These are phyloP conservation scores for Pythium volutum DNA, from an alignment of 352 stramenopile genomes.

Conservation along the genomic window DNA sequence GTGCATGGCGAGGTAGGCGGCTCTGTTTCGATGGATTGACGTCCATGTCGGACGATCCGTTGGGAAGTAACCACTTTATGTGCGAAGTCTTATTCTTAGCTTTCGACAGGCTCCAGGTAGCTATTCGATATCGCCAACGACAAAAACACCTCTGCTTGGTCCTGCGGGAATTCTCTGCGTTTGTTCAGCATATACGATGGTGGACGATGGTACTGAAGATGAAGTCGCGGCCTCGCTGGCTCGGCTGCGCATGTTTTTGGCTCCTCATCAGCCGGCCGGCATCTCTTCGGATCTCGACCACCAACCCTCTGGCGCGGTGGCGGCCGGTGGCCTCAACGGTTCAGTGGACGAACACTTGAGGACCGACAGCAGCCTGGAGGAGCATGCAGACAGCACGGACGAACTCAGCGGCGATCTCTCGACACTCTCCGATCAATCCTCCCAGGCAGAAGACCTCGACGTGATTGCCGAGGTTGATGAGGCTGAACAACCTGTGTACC, in stretches of 20 bases:
- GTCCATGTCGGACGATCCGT: not conserved
- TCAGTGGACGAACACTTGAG: not conserved
- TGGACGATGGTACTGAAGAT: constrained; percentile 3
- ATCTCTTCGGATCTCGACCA: not conserved
- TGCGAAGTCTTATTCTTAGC: not conserved
- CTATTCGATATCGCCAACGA: not conserved
- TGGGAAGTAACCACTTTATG: not conserved
- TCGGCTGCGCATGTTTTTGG: constrained; percentile 32
- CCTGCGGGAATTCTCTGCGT: not conserved
- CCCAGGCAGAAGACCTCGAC: not conserved
- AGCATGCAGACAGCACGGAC: constrained; percentile 4
- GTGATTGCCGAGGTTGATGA: not conserved
- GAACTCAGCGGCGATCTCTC: constrained; percentile 12
- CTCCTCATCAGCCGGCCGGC: constrained; percentile 21
- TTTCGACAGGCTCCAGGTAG: not conserved
- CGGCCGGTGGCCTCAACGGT: not conserved
- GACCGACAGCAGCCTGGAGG: not conserved
- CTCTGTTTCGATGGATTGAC: too few relatives aligned
- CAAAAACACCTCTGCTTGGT: not conserved
- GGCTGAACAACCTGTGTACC: not conserved
- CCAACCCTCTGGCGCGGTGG: not conserved
- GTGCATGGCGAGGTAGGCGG: not conserved
- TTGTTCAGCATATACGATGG: constrained; percentile 3
- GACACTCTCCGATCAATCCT: constrained; percentile 12
- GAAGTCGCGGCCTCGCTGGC: constrained; percentile 29